Evolutionary conservation across 441 rosid genomes (phyloP).

Genomic region (Rhodomyrtus psidioides): DNA sequence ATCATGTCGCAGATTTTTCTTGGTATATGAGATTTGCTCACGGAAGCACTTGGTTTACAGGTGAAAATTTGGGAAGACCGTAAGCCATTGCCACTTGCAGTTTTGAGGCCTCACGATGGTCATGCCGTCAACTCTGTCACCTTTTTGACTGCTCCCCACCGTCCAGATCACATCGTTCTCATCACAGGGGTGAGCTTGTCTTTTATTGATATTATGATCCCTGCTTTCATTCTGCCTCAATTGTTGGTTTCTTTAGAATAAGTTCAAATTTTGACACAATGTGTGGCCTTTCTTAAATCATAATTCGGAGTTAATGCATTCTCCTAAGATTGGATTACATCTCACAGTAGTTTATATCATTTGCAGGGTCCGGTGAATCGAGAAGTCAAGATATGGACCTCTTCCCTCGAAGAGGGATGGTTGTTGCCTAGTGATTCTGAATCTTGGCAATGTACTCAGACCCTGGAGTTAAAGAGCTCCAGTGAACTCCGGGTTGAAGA

Average conservation of each 20-base stretch:
- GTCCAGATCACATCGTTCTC: constrained; percentile 81
- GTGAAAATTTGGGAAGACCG: constrained; percentile 92
- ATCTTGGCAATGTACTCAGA: constrained; percentile 76
- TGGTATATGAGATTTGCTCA: background rate
- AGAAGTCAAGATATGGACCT: constrained; percentile 85
- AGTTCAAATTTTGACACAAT: background rate
- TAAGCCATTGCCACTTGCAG: constrained; percentile 55
- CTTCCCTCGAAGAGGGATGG: constrained; percentile 83
- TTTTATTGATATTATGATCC: background rate
- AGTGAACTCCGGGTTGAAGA: constrained; percentile 45
- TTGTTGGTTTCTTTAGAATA: background rate
- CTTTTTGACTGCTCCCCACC: constrained; percentile 66
- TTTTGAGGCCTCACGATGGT: constrained; percentile 80
- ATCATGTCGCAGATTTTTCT: background rate
- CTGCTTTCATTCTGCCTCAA: background rate
- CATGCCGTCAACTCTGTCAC: constrained; percentile 71
- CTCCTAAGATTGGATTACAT: background rate
- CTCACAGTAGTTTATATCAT: background rate
- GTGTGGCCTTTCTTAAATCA: background rate
- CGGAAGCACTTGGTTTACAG: constrained; percentile 23
- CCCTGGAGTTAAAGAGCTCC: constrained; percentile 68
- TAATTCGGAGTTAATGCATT: background rate
- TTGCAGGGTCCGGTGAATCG: constrained; percentile 72
- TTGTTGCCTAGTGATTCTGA: constrained; percentile 62
- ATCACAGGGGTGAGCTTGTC: constrained; percentile 59